Percentiles rank a stretch among this genome's conserved stretches.
Evolutionary conservation across 345 rosid genomes (phyloP).

Genomic region (Microcos paniculata): DNA sequence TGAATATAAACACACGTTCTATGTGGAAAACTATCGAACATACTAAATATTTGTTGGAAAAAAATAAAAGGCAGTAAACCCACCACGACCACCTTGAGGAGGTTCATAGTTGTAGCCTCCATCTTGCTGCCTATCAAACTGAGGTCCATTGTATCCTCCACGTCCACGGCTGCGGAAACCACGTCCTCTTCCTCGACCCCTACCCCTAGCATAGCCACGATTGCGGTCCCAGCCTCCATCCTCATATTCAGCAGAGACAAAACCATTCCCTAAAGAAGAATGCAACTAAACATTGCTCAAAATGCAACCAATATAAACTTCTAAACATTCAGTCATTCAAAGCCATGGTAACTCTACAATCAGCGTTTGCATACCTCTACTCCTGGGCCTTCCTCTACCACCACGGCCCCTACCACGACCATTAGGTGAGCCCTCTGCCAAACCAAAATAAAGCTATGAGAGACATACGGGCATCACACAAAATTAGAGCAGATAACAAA

Average conservation of each 20-base stretch:
- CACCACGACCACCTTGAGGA: slow-evolving; percentile 38
- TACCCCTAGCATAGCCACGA: slow-evolving; percentile 66
- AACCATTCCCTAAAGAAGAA: slow-evolving; percentile 64
- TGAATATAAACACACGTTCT: neutral
- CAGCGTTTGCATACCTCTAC: slow-evolving; percentile 33
- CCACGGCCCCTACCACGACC: slow-evolving; percentile 68
- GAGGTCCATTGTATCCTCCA: slow-evolving; percentile 82
- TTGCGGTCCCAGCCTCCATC: slow-evolving; percentile 79
- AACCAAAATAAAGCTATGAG: neutral
- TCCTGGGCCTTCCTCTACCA: slow-evolving; percentile 61
- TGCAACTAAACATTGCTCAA: neutral
- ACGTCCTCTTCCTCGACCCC: slow-evolving; percentile 90
- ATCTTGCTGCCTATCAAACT: slow-evolving; percentile 60
- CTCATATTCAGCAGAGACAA: slow-evolving; percentile 58
- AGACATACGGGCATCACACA: neutral
- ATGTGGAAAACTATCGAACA: neutral
- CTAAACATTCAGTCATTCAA: neutral
- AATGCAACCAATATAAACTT: neutral
- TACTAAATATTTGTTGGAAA: neutral
- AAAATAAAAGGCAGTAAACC: neutral
- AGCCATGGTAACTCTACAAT: neutral
- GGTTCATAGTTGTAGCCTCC: slow-evolving; percentile 68
- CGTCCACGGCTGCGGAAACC: slow-evolving; percentile 75
- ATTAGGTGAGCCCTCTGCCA: slow-evolving; percentile 71
- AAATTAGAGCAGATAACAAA: neutral